phyloP scores from a whole-genome alignment of 441 rosid genomes.

The Erodium texanum region DNA sequence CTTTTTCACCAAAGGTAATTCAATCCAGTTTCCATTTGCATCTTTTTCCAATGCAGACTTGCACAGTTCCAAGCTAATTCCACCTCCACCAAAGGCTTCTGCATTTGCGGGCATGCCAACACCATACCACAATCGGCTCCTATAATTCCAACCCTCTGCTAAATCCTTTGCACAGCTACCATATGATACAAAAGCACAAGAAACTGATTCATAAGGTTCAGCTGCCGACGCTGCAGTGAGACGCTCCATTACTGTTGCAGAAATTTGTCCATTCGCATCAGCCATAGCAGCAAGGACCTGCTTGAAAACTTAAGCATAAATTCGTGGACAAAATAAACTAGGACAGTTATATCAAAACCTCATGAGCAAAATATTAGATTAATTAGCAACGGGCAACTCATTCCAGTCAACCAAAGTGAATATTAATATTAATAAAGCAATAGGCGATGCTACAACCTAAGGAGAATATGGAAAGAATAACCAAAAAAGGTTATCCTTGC shows the following conservation, averaged over 20 bases:
- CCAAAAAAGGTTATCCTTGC: neutral
- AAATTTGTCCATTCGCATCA: conserved; percentile 93
- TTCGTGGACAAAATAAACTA: conserved; percentile 8
- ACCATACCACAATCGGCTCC: conserved; percentile 98
- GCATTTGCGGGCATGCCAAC: conserved; percentile 72
- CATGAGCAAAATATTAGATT: conserved; percentile 1
- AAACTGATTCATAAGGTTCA: conserved; percentile 96
- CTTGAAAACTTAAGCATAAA: conserved; percentile 22
- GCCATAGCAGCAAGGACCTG: conserved; percentile 99
- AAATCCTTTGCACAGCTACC: conserved; percentile 93
- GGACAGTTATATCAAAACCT: conserved; percentile 10
- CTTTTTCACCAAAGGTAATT: conserved; percentile 87
- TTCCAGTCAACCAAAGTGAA: neutral
- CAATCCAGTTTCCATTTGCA: conserved; percentile 93
- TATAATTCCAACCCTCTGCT: conserved; percentile 96
- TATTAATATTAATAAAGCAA: neutral
- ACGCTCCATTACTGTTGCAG: conserved; percentile 90
- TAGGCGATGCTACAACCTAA: conserved; percentile 3
- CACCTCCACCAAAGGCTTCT: conserved; percentile 78
- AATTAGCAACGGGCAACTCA: conserved; percentile 3
- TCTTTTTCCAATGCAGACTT: conserved; percentile 83
- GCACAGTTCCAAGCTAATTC: conserved; percentile 91
- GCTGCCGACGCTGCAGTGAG: conserved; percentile 97
- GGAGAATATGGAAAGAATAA: conserved; percentile 4
- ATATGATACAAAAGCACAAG: conserved; percentile 96